These are phyloP conservation scores for Volvox carteri DNA, from an alignment of 163 green algal species.

Conservation along the genomic window DNA sequence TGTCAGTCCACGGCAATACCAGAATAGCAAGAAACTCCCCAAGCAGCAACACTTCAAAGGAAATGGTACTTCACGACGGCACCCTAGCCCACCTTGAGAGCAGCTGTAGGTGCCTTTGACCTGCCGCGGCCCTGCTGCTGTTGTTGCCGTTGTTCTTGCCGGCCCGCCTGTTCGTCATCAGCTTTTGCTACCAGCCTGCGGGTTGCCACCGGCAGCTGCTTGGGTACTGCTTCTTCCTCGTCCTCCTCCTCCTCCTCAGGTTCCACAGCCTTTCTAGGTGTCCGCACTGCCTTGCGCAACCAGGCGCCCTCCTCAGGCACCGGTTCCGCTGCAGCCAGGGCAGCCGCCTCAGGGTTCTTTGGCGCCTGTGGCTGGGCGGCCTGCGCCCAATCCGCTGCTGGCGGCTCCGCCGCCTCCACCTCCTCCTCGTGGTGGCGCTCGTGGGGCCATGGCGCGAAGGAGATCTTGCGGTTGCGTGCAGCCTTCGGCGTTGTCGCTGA, in stretches of 20 bases:
- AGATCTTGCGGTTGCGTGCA: slow-evolving; percentile 45
- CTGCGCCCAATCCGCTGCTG: neutral
- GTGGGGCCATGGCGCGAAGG: slow-evolving; percentile 24
- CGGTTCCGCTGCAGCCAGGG: neutral
- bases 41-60: too few species aligned
- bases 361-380: neutral
- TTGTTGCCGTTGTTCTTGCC: neutral
- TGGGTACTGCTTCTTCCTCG: neutral
- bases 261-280: neutral
- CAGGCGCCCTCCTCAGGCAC: slow-evolving; percentile 14
- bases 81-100: neutral
- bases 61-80: too few species aligned
- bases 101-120: neutral
- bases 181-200: neutral
- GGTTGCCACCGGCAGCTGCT: neutral
- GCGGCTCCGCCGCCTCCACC: neutral
- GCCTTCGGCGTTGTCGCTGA: slow-evolving; percentile 12
- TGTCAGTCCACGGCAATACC: too few species aligned
- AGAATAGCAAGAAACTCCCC: too few species aligned
- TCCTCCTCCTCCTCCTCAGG: slow-evolving; percentile 25
- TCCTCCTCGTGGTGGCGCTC: neutral
- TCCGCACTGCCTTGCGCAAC: slow-evolving; percentile 22
- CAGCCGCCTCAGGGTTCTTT: neutral
- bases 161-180: neutral
- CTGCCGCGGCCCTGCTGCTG: neutral